These are phyloP conservation scores for Lactarius pseudohatsudake DNA, from an alignment of 768 basidiomycete genomes.

Conservation along the genomic window DNA sequence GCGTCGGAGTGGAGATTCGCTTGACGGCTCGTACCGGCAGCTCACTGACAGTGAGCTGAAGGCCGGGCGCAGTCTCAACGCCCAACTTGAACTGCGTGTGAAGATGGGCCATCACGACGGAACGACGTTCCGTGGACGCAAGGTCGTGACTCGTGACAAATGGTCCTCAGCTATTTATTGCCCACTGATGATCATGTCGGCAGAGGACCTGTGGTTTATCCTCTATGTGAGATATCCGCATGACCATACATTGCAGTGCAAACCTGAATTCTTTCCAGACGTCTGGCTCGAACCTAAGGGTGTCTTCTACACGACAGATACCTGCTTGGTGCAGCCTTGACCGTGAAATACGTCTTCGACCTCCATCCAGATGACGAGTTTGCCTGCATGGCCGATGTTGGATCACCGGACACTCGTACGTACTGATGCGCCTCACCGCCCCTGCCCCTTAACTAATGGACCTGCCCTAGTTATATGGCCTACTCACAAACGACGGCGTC, in stretches of 20 bases:
- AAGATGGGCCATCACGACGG: too few species aligned
- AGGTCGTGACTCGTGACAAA: too few species aligned
- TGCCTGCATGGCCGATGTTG: slow-evolving; percentile 98
- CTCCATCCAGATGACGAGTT: slow-evolving; percentile 95
- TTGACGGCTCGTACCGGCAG: too few species aligned
- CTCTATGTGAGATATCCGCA: slow-evolving; percentile 73
- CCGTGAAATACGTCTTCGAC: slow-evolving; percentile 97
- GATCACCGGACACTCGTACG: slow-evolving; percentile 95
- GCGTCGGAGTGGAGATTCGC: too few species aligned
- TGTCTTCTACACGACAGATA: slow-evolving; percentile 91
- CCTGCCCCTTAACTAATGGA: background rate
- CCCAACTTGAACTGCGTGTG: too few species aligned
- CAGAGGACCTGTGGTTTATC: slow-evolving; percentile 98
- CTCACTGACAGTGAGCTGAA: too few species aligned
- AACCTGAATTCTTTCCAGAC: slow-evolving; percentile 52
- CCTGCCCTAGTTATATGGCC: slow-evolving; percentile 71
- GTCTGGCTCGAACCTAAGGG: slow-evolving; percentile 95
- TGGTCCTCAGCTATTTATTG: slow-evolving; percentile 88
- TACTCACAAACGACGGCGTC: slow-evolving; percentile 80
- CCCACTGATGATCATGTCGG: slow-evolving; percentile 79
- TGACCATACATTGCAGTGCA: background rate
- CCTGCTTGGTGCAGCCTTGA: slow-evolving; percentile 86
- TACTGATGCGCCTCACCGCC: background rate
- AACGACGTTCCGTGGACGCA: too few species aligned
- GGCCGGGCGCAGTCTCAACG: too few species aligned